Conservation (phyloP, 2,329 filamentous ascomycete genomes). For the Xylariaceae sp. region DNA sequence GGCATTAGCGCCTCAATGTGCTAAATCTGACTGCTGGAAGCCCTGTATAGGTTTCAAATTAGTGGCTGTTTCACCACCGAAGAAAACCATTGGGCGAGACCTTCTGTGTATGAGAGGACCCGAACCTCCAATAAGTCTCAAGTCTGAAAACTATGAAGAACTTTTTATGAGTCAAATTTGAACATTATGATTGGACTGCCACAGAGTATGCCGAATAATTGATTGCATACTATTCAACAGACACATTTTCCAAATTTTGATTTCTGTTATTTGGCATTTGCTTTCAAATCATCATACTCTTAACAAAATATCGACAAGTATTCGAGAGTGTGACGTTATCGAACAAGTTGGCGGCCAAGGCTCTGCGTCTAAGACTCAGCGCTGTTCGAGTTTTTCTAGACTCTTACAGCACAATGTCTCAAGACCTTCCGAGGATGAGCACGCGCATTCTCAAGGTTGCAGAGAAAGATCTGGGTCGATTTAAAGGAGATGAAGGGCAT, state of each 20-base stretch:
- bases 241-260: neutral
- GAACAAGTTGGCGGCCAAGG: slow-evolving; percentile 34
- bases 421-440: slow-evolving; percentile 28
- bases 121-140: too few species aligned
- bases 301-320: too few species aligned
- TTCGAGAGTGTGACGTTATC: slow-evolving; percentile 4
- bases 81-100: neutral
- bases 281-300: too few species aligned
- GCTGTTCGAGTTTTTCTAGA: slow-evolving; percentile 33
- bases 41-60: neutral
- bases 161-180: slow-evolving; percentile 25
- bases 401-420: slow-evolving; percentile 37
- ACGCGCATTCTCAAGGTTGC: slow-evolving; percentile 32
- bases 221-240: neutral
- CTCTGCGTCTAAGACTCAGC: slow-evolving; percentile 16
- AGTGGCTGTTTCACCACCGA: neutral
- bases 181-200: too few species aligned
- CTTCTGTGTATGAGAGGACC: neutral
- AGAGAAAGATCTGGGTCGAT: slow-evolving; percentile 30
- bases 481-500: slow-evolving; percentile 27
- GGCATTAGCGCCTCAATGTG: neutral
- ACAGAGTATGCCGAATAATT: neutral
- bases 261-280: too few species aligned
- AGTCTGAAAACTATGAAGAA: neutral
- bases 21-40: neutral